phyloP scores from a whole-genome alignment of 805 yeast genomes.

The Candida nonsorbophila region DNA sequence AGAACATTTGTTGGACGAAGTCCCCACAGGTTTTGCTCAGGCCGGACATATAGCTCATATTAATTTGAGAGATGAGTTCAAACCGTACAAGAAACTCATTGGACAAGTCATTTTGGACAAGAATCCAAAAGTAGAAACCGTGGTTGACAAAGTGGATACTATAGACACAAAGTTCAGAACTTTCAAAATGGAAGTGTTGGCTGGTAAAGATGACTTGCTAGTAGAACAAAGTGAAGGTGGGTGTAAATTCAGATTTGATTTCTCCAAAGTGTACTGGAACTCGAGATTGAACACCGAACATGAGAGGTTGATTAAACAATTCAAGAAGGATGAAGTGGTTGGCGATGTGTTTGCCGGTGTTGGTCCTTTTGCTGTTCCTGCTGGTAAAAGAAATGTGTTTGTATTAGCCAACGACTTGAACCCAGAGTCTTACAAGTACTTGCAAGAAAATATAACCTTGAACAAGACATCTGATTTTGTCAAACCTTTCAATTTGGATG shows the following conservation, averaged over 20 bases:
- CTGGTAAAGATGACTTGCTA: slow-evolving; percentile 69
- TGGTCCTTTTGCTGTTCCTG: slow-evolving; percentile 97
- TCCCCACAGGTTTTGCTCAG: slow-evolving; percentile 86
- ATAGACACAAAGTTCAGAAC: slow-evolving; percentile 88
- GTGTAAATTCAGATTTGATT: slow-evolving; percentile 82
- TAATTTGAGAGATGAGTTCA: slow-evolving; percentile 76
- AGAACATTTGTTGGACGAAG: slow-evolving; percentile 56
- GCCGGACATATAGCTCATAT: slow-evolving; percentile 97
- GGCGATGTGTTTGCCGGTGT: slow-evolving; percentile 98
- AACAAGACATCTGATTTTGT: slow-evolving; percentile 65
- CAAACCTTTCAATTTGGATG: slow-evolving; percentile 67
- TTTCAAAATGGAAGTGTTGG: slow-evolving; percentile 88
- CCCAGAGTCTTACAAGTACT: slow-evolving; percentile 74
- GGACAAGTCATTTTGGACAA: slow-evolving; percentile 91
- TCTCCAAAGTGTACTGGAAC: slow-evolving; percentile 95
- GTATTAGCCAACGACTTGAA: slow-evolving; percentile 92
- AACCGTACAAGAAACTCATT: slow-evolving; percentile 73
- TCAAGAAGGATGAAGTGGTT: slow-evolving; percentile 65
- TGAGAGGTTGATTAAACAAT: slow-evolving; percentile 63
- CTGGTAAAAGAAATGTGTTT: slow-evolving; percentile 75
- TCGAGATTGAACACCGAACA: slow-evolving; percentile 93
- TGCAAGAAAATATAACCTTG: slow-evolving; percentile 54
- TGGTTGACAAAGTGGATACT: slow-evolving; percentile 84
- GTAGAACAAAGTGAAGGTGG: slow-evolving; percentile 88
- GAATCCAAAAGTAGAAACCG: slow-evolving; percentile 75